A percentile compares a stretch with the other conserved stretches of the same genome.
phyloP scores from a whole-genome alignment of 83 land plant species.

The Picea abies region DNA sequence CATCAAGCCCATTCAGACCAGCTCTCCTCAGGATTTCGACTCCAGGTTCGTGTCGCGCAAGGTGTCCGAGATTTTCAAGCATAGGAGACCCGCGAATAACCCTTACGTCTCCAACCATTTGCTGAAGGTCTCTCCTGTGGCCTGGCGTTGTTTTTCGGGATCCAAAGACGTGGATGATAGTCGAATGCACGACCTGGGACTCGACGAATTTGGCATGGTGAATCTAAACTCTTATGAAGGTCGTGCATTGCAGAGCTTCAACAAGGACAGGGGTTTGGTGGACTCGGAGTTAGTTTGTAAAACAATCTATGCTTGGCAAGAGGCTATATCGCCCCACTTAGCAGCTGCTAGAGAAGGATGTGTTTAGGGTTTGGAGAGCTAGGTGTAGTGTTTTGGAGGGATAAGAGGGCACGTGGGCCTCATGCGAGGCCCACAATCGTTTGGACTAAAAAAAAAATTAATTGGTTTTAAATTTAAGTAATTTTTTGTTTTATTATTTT shows the following conservation, averaged over 20 bases:
- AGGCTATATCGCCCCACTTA: constrained; percentile 87
- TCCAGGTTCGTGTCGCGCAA: constrained; percentile 68
- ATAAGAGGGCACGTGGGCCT: too few species aligned
- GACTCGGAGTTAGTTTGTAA: constrained; percentile 22
- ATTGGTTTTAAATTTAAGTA: too few species aligned
- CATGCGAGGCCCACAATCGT: too few species aligned
- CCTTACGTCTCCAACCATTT: too few species aligned
- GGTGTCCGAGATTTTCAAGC: constrained; percentile 37
- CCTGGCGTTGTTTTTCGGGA: constrained; percentile 10
- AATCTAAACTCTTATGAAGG: constrained; percentile 49
- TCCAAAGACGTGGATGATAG: background rate
- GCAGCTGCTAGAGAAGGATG: constrained; percentile 77
- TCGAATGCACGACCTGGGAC: background rate
- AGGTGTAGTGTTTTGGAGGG: too few species aligned
- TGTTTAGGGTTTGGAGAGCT: too few species aligned
- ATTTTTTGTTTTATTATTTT: too few species aligned
- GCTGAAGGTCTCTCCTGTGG: background rate
- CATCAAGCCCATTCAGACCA: constrained; percentile 65
- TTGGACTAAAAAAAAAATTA: too few species aligned
- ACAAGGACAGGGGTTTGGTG: background rate
- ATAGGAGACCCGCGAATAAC: too few species aligned
- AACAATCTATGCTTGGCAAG: constrained; percentile 37
- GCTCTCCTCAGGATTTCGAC: constrained; percentile 90
- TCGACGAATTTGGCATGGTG: background rate
- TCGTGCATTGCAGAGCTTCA: constrained; percentile 23